A percentile compares a stretch with the other conserved stretches of the same genome.
Evolutionary conservation across 2,329 filamentous ascomycete species (phyloP).

Genomic region (Ampelomyces quisqualis): DNA sequence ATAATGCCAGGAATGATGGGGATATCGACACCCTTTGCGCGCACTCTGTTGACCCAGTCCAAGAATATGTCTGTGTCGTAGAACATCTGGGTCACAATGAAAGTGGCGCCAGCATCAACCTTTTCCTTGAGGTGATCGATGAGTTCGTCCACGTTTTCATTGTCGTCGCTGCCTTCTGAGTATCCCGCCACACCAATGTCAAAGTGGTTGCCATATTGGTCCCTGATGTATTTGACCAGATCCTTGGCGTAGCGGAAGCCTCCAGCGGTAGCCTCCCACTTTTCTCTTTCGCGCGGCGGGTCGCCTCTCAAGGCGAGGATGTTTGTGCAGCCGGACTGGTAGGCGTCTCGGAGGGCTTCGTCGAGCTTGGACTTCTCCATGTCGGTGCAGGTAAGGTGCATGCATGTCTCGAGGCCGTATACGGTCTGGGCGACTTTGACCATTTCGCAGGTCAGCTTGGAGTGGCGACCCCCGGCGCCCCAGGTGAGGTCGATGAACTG

Average conservation of each 20-base stretch:
- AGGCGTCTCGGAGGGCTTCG: constrained; percentile 80
- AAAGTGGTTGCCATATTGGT: constrained; percentile 83
- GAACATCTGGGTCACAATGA: constrained; percentile 99
- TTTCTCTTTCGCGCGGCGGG: constrained; percentile 88
- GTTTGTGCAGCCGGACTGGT: constrained; percentile 95
- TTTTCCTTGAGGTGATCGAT: constrained; percentile 96
- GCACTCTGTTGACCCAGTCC: constrained; percentile 82
- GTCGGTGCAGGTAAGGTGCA: constrained; percentile 98
- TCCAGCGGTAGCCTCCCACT: constrained; percentile 84
- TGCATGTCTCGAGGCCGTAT: constrained; percentile 95
- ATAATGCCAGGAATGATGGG: constrained; percentile 87
- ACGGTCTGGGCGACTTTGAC: constrained; percentile 92
- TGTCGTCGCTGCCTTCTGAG: constrained; percentile 92
- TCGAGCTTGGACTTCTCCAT: constrained; percentile 94
- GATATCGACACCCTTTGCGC: constrained; percentile 77
- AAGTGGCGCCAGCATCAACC: constrained; percentile 87
- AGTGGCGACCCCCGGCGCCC: constrained; percentile 90
- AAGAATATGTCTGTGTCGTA: constrained; percentile 97
- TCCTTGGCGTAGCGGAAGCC: constrained; percentile 92
- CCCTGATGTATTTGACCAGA: constrained; percentile 78
- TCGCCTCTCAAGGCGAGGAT: constrained; percentile 93
- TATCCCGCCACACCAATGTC: constrained; percentile 98
- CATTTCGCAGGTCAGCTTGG: constrained; percentile 95
- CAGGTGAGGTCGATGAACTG: constrained; percentile 98
- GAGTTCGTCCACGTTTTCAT: constrained; percentile 79